These are phyloP conservation scores for Eucalyptus brandiana DNA, from an alignment of 345 rosid species.

Conservation along the genomic window DNA sequence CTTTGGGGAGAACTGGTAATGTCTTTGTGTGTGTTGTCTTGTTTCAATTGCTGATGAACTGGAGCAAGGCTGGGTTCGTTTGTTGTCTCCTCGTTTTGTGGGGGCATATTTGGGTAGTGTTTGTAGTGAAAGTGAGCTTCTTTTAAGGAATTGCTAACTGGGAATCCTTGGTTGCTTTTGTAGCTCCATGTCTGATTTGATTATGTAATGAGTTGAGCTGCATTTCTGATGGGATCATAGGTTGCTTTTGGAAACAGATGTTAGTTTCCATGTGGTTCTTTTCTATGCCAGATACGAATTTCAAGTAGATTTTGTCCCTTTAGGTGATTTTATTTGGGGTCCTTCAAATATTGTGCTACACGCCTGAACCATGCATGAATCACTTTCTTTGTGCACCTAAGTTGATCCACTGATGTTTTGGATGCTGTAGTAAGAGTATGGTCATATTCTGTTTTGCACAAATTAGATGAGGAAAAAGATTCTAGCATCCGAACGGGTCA, in stretches of 20 bases:
- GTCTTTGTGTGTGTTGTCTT: neutral
- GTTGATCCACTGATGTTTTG: neutral
- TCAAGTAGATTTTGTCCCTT: neutral
- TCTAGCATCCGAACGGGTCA: neutral
- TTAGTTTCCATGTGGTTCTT: neutral
- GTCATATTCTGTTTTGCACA: neutral
- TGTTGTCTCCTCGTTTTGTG: neutral
- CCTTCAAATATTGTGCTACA: neutral
- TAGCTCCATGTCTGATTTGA: neutral
- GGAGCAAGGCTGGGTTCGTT: neutral
- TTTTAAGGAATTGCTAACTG: neutral
- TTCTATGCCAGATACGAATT: neutral
- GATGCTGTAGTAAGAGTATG: neutral
- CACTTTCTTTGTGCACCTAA: neutral
- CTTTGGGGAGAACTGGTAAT: slow-evolving; percentile 50
- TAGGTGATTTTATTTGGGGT: neutral
- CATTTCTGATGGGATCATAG: neutral
- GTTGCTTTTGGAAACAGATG: neutral
- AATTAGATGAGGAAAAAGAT: neutral
- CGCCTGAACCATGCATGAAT: neutral
- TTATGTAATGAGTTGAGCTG: neutral
- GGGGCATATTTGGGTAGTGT: neutral
- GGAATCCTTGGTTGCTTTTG: neutral
- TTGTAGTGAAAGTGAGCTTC: neutral
- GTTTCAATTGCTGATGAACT: neutral